Percentiles rank a stretch among this genome's conserved stretches.
Evolutionary conservation across 2,329 filamentous ascomycete species (phyloP).

Genomic region (Chaetomiaceae sp.): DNA sequence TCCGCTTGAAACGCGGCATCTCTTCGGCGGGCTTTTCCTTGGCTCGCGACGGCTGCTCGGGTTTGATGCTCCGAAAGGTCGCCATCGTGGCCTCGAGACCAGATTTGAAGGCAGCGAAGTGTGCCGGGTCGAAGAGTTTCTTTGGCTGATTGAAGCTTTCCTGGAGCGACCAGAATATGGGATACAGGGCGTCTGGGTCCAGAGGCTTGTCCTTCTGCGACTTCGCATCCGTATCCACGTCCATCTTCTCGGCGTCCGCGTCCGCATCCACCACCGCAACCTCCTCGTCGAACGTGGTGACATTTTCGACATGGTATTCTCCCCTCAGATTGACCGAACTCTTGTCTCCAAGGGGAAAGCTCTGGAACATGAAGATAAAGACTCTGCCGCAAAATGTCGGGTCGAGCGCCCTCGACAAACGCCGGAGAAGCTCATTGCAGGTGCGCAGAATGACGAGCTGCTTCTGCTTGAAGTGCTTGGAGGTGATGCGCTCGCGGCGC

Average conservation of each 20-base stretch:
- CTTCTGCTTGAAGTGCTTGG: constrained; percentile 75
- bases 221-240: constrained; percentile 53
- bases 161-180: constrained; percentile 91
- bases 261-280: constrained; percentile 33
- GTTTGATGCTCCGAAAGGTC: constrained; percentile 49
- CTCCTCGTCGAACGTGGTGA: constrained; percentile 73
- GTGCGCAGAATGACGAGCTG: constrained; percentile 84
- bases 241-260: constrained; percentile 52
- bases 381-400: constrained; percentile 96
- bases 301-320: constrained; percentile 93
- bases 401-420: constrained; percentile 92
- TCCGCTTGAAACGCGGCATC: constrained; percentile 63
- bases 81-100: constrained; percentile 64
- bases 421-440: constrained; percentile 90
- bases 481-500: constrained; percentile 79
- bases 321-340: constrained; percentile 95
- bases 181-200: constrained; percentile 72
- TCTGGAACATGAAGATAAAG: constrained; percentile 98
- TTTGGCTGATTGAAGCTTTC: constrained; percentile 88
- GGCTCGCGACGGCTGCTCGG: constrained; percentile 42
- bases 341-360: constrained; percentile 91
- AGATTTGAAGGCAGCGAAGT: constrained; percentile 76
- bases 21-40: constrained; percentile 52
- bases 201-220: constrained; percentile 44
- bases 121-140: constrained; percentile 65